phyloP scores from a whole-genome alignment of 345 rosid genomes.

The Acer saccharum region DNA sequence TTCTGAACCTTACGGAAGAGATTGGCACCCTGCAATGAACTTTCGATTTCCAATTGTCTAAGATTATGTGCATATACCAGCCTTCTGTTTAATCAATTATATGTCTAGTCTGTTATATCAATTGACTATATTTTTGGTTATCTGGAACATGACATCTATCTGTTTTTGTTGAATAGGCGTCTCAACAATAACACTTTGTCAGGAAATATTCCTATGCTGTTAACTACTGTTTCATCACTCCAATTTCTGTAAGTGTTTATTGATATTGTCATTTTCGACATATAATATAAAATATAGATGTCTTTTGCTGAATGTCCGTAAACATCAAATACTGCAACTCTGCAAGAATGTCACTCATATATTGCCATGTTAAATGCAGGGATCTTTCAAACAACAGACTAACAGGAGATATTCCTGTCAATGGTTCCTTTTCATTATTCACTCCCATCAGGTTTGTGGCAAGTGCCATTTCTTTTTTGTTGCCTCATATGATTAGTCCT shows the following conservation, averaged over 20 bases:
- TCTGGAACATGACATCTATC: constrained; percentile 18
- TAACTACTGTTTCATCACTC: constrained; percentile 46
- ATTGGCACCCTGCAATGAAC: background rate
- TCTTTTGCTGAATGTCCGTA: background rate
- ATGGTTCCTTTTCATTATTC: constrained; percentile 82
- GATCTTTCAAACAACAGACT: constrained; percentile 80
- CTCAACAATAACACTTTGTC: constrained; percentile 70
- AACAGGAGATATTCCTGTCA: constrained; percentile 63
- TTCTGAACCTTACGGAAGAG: background rate
- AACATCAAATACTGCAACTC: constrained; percentile 3
- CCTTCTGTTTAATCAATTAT: background rate
- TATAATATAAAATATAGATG: background rate
- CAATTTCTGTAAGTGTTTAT: constrained; percentile 76
- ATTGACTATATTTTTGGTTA: constrained; percentile 8
- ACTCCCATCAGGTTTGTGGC: constrained; percentile 69
- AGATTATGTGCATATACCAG: background rate
- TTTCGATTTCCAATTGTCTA: constrained; percentile 1
- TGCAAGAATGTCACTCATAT: constrained; percentile 11
- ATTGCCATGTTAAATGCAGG: constrained; percentile 47
- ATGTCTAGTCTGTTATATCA: background rate
- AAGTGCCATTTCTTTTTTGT: background rate
- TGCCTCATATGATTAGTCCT: background rate
- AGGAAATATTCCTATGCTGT: constrained; percentile 56
- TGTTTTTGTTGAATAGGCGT: constrained; percentile 52
- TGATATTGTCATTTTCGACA: background rate